phyloP scores from a whole-genome alignment of 345 rosid species.

The Eucalyptus curtisii region DNA sequence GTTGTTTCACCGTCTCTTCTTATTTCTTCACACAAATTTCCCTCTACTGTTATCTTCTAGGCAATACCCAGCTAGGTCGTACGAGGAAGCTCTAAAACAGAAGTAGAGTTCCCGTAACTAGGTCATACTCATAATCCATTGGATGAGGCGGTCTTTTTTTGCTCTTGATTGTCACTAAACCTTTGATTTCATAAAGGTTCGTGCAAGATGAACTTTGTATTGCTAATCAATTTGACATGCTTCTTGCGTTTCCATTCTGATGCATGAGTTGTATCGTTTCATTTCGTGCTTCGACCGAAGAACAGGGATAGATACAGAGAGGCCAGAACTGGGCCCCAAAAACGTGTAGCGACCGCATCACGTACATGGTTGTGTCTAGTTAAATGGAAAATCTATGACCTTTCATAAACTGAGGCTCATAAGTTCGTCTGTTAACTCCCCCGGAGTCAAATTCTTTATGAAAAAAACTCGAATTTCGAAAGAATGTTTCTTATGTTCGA shows the following conservation, averaged over 20 bases:
- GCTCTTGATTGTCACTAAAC: neutral
- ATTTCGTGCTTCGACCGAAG: neutral
- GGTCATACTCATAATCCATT: neutral
- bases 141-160: neutral
- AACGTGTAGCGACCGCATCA: neutral
- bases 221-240: neutral
- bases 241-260: neutral
- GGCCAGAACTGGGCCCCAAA: neutral
- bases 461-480: neutral
- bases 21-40: neutral
- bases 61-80: neutral
- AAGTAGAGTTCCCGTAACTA: neutral
- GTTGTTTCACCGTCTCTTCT: neutral
- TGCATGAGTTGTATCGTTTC: neutral
- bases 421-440: neutral
- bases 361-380: neutral
- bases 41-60: neutral
- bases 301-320: neutral
- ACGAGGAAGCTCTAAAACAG: neutral
- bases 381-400: neutral
- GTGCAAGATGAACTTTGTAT: neutral
- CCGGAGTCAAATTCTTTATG: neutral
- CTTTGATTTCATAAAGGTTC: neutral
- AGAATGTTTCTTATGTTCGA: neutral
- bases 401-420: neutral